Percentiles rank a stretch among this genome's conserved stretches.
These are phyloP conservation scores for Rosa lucieae DNA, from an alignment of 306 rosid species.

Conservation along the genomic window DNA sequence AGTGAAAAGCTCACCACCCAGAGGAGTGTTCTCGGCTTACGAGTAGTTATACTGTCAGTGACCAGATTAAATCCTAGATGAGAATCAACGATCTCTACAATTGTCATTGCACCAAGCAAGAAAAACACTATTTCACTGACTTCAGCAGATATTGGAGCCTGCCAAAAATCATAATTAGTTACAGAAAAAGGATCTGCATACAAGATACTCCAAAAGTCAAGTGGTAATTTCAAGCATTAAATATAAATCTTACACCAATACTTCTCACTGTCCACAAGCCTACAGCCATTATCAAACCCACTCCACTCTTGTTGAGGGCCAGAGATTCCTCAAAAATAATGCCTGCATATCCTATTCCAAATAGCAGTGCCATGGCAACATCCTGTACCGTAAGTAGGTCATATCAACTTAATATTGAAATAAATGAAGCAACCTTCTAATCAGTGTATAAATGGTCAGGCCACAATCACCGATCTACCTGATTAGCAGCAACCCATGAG, in stretches of 20 bases:
- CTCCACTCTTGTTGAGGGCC: constrained; percentile 95
- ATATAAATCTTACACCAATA: constrained; percentile 67
- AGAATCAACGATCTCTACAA: constrained; percentile 87
- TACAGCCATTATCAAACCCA: constrained; percentile 96
- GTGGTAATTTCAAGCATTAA: constrained; percentile 8
- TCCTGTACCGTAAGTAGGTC: constrained; percentile 47
- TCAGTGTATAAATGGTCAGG: not conserved
- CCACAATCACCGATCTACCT: constrained; percentile 50
- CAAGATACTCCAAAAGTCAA: not conserved
- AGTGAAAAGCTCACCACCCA: constrained; percentile 83
- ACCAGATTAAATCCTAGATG: constrained; percentile 98
- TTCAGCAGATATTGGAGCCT: constrained; percentile 99
- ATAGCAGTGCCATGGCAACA: constrained; percentile 87
- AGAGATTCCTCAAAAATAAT: constrained; percentile 93
- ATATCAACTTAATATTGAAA: constrained; percentile 19
- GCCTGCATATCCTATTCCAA: constrained; percentile 91
- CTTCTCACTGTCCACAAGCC: constrained; percentile 89
- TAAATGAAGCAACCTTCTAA: not conserved
- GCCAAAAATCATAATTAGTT: constrained; percentile 12
- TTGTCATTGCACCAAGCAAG: constrained; percentile 97
- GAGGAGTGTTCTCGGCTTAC: constrained; percentile 82
- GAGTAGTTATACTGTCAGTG: constrained; percentile 86
- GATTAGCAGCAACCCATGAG: constrained; percentile 95
- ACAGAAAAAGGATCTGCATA: not conserved
- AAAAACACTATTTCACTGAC: constrained; percentile 96